phyloP scores from a whole-genome alignment of 768 basidiomycete genomes.

The Mycena venus region DNA sequence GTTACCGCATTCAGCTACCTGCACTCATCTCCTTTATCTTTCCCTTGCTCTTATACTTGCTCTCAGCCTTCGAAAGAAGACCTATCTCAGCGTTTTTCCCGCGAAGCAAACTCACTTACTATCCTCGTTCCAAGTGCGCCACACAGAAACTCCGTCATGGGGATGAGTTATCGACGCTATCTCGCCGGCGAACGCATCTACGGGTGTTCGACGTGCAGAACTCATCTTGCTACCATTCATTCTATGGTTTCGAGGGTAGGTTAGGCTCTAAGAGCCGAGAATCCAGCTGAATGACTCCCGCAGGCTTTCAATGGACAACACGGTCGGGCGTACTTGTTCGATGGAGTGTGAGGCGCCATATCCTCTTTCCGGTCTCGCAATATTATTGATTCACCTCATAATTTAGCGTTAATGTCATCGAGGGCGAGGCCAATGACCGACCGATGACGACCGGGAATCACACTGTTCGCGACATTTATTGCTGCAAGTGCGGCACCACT shows the following conservation, averaged over 20 bases:
- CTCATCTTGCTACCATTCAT: conserved; percentile 92
- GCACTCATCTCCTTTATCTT: conserved; percentile 28
- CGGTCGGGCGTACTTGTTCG: conserved; percentile 94
- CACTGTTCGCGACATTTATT: conserved; percentile 95
- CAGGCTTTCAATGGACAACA: conserved; percentile 98
- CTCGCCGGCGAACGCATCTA: conserved; percentile 89
- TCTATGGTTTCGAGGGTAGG: conserved; percentile 91
- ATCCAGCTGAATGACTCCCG: conserved; percentile 31
- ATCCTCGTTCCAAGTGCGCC: conserved; percentile 20
- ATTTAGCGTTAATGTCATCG: conserved; percentile 90
- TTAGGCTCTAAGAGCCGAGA: conserved; percentile 26
- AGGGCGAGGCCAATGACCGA: conserved; percentile 91
- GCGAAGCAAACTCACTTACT: conserved; percentile 52
- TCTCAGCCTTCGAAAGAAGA: background rate
- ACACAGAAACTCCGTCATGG: conserved; percentile 65
- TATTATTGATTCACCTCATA: conserved; percentile 34
- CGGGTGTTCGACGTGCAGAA: conserved; percentile 88
- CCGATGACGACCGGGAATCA: conserved; percentile 98
- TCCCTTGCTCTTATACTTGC: background rate
- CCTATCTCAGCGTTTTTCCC: background rate
- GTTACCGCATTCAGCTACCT: conserved; percentile 25
- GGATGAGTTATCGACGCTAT: conserved; percentile 91
- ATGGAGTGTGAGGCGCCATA: conserved; percentile 80
- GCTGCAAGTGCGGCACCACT: conserved; percentile 86
- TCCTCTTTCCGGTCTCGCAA: conserved; percentile 17